Evolutionary conservation across 2,329 filamentous ascomycete species (phyloP).

Genomic region (Fusarium albidum): DNA sequence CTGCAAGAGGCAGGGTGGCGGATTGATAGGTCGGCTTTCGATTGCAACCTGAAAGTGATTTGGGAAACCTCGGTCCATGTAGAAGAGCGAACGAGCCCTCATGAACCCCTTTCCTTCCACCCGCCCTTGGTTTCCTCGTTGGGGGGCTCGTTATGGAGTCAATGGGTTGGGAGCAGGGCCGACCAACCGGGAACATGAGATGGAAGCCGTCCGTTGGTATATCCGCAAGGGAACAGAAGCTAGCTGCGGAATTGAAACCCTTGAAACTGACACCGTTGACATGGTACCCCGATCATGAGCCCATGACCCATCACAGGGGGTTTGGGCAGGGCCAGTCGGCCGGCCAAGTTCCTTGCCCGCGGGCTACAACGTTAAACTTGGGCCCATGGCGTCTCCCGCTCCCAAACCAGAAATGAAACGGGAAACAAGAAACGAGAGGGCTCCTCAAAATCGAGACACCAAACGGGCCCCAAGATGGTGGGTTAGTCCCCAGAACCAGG

Average conservation of each 20-base stretch:
- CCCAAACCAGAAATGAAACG: constrained; percentile 24
- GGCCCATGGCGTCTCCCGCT: constrained; percentile 16
- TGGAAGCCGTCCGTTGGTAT: neutral
- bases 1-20: no score
- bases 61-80: no score
- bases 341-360: constrained; percentile 1
- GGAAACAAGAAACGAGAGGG: constrained; percentile 27
- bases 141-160: no score
- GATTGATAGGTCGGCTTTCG: no score
- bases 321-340: constrained; percentile 9
- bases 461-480: constrained; percentile 1
- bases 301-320: constrained; percentile 7
- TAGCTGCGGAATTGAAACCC: neutral
- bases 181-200: neutral
- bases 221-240: neutral
- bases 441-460: constrained; percentile 15
- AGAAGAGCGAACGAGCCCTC: no score
- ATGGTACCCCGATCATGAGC: constrained; percentile 8
- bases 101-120: no score
- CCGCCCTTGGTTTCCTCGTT: no score
- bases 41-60: no score
- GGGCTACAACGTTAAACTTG: constrained; percentile 19
- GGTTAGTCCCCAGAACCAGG: constrained; percentile 26
- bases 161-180: no score
- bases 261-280: constrained; percentile 3